These are phyloP conservation scores for Smithsoniella earleae DNA, from an alignment of 163 green algal genomes.

Conservation along the genomic window DNA sequence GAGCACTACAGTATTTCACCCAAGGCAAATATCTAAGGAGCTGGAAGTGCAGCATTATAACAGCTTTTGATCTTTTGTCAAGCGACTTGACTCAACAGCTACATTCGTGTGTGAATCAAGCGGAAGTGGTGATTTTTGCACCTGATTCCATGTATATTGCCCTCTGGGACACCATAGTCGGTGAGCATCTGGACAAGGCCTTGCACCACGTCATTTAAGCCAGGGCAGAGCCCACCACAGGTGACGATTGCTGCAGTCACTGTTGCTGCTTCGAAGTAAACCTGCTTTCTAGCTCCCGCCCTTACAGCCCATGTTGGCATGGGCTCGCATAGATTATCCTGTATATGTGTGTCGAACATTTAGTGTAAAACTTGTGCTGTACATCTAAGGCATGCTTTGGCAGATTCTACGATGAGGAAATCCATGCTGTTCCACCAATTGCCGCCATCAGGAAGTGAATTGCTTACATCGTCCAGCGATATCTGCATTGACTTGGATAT, in stretches of 20 bases:
- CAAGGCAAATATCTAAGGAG: too few species aligned
- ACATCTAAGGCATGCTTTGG: too few species aligned
- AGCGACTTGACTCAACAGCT: too few species aligned
- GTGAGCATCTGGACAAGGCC: slow-evolving; percentile 73
- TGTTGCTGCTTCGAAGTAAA: slow-evolving; percentile 50
- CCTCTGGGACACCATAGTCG: slow-evolving; percentile 82
- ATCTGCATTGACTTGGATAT: not conserved
- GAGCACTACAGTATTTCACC: not conserved
- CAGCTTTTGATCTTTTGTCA: too few species aligned
- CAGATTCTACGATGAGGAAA: not conserved
- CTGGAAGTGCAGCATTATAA: too few species aligned
- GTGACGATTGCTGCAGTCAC: slow-evolving; percentile 76
- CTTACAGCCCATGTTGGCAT: slow-evolving; percentile 71
- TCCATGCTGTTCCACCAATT: not conserved
- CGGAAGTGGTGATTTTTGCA: too few species aligned
- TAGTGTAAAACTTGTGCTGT: too few species aligned
- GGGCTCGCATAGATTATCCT: slow-evolving; percentile 52
- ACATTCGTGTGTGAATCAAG: too few species aligned
- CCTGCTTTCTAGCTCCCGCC: slow-evolving; percentile 46
- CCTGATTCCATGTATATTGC: slow-evolving; percentile 82
- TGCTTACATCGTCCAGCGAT: not conserved
- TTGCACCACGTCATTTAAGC: slow-evolving; percentile 87
- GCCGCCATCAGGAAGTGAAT: not conserved
- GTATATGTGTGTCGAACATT: too few species aligned
- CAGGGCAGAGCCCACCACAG: slow-evolving; percentile 84